These are phyloP conservation scores for Auricularia cornea DNA, from an alignment of 768 basidiomycete species.

Conservation along the genomic window DNA sequence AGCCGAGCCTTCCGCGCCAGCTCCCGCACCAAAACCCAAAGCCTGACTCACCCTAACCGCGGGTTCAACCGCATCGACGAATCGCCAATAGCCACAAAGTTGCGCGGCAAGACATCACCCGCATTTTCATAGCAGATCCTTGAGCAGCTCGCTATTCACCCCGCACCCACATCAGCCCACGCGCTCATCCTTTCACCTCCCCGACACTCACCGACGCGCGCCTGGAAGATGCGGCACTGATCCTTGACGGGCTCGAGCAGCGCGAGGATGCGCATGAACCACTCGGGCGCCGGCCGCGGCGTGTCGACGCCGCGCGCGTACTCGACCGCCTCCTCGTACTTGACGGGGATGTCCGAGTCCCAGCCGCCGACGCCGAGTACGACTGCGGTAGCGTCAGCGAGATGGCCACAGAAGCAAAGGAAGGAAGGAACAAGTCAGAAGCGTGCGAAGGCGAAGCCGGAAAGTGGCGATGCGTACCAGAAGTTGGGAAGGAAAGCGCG, in stretches of 20 bases:
- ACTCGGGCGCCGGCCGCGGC: constrained; percentile 13
- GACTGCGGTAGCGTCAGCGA: not conserved
- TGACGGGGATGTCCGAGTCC: not conserved
- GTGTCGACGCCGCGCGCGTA: not conserved
- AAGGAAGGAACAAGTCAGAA: not conserved
- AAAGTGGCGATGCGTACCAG: not conserved
- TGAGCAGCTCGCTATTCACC: constrained; percentile 14
- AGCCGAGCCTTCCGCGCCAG: too few species aligned
- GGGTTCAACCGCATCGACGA: constrained; percentile 24
- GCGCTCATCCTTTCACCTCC: too few species aligned
- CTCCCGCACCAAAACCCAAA: too few species aligned
- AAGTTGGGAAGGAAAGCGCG: too few species aligned
- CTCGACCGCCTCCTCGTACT: not conserved
- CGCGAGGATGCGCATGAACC: constrained; percentile 21
- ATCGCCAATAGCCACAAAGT: constrained; percentile 30
- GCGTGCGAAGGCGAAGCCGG: not conserved
- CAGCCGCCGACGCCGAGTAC: not conserved
- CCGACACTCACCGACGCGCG: not conserved
- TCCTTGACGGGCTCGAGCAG: constrained; percentile 21
- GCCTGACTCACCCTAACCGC: constrained; percentile 8
- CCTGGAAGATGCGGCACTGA: not conserved
- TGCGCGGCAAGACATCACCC: constrained; percentile 19
- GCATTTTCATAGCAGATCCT: constrained; percentile 21
- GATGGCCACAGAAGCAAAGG: not conserved
- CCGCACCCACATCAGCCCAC: too few species aligned